A percentile compares a stretch with the other conserved stretches of the same genome.
These are phyloP conservation scores for Spathaspora hagerdaliae DNA, from an alignment of 805 yeast genomes.

Conservation along the genomic window DNA sequence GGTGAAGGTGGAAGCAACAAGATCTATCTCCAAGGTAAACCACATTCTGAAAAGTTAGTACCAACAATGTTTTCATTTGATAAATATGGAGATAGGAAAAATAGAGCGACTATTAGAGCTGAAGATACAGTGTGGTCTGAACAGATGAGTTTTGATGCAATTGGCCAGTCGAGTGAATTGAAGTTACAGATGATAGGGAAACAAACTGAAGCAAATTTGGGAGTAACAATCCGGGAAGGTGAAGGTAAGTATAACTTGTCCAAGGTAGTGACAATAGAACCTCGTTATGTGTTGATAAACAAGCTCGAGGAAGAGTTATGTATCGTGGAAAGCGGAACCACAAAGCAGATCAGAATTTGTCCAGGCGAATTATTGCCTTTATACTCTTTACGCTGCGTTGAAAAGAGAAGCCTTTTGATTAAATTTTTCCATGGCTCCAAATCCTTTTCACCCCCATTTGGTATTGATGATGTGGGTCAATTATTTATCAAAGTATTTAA, in stretches of 20 bases:
- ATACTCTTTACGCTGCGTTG: conserved; percentile 55
- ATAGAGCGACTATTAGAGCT: conserved; percentile 62
- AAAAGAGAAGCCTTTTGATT: conserved; percentile 57
- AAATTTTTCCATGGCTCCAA: conserved; percentile 54
- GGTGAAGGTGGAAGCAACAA: conserved; percentile 50
- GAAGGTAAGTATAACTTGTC: conserved; percentile 76
- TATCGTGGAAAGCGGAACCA: conserved; percentile 66
- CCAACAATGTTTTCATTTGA: conserved; percentile 89
- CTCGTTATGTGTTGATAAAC: conserved; percentile 76
- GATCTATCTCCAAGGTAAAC: conserved; percentile 25
- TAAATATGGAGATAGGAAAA: conserved; percentile 49
- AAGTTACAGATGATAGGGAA: conserved; percentile 44
- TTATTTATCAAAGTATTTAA: conserved; percentile 66
- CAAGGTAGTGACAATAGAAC: conserved; percentile 74
- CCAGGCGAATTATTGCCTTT: conserved; percentile 52
- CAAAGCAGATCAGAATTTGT: conserved; percentile 43
- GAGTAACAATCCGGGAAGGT: conserved; percentile 75
- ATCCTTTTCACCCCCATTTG: conserved; percentile 86
- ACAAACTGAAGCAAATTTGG: conserved; percentile 66
- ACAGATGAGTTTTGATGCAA: conserved; percentile 80
- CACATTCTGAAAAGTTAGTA: conserved; percentile 32
- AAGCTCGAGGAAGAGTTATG: conserved; percentile 51
- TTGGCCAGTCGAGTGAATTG: conserved; percentile 72
- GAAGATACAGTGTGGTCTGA: conserved; percentile 70
- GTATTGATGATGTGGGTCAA: conserved; percentile 80